Conservation (phyloP, 176 grass and related monocot genomes). For the Avena atlantica region DNA sequence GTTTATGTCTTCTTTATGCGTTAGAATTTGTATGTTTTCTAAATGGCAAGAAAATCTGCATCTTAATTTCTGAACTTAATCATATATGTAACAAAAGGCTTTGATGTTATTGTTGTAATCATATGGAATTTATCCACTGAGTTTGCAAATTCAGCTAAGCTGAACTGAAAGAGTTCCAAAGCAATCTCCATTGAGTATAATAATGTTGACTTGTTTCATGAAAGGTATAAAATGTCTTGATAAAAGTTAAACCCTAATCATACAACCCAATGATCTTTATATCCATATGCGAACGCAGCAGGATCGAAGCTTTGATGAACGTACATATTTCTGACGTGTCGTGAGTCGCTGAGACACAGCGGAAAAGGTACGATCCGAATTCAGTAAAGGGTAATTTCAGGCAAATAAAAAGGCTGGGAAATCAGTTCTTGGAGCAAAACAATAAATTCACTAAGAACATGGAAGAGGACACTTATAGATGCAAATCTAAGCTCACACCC, state of each 20-base stretch:
- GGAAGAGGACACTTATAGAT: constrained; percentile 62
- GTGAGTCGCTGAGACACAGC: not conserved
- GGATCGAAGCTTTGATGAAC: constrained; percentile 26
- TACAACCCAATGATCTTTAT: constrained; percentile 13
- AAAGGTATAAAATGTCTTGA: constrained; percentile 20
- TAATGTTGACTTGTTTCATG: constrained; percentile 14
- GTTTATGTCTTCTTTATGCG: not conserved
- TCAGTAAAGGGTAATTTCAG: constrained; percentile 35
- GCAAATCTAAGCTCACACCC: constrained; percentile 94
- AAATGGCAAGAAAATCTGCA: not conserved
- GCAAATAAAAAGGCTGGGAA: constrained; percentile 24
- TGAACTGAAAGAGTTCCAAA: constrained; percentile 11
- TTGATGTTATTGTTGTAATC: too few species aligned
- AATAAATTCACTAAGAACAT: constrained; percentile 37
- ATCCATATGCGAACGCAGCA: constrained; percentile 34
- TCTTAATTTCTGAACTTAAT: not conserved
- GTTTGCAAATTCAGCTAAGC: not conserved
- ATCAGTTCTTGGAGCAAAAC: constrained; percentile 30
- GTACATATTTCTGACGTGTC: constrained; percentile 33
- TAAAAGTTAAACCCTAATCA: constrained; percentile 45
- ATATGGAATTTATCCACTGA: too few species aligned
- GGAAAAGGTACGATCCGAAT: constrained; percentile 38
- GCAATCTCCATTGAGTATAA: not conserved
- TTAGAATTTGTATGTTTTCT: not conserved
- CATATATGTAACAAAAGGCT: not conserved